phyloP scores from a whole-genome alignment of 1,284 basidiomycete genomes.

The Hemileia vastatrix region DNA sequence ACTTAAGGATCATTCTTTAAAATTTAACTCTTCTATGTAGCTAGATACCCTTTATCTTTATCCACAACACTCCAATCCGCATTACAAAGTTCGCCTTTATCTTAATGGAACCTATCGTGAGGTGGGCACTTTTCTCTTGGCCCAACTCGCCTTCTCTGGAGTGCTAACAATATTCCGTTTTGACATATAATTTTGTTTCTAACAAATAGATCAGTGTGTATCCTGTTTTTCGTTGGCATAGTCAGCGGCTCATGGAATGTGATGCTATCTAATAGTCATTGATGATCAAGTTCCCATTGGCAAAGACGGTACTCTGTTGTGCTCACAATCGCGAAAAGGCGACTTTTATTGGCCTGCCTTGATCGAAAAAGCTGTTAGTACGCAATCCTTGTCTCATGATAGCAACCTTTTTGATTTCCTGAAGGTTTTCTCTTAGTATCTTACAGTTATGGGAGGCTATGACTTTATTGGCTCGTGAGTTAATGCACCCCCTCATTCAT shows the following conservation, averaged over 20 bases:
- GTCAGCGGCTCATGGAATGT: not conserved
- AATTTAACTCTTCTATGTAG: not conserved
- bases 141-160: no score
- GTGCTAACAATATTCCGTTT: no score
- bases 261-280: conserved; percentile 1
- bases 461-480: conserved; percentile 22
- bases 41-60: conserved; percentile 13
- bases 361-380: conserved; percentile 18
- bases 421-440: conserved; percentile 4
- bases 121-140: no score
- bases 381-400: not conserved
- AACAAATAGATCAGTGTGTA: no score
- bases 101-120: conserved; percentile 15
- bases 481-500: not conserved
- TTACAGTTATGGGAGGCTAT: conserved; percentile 21
- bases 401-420: not conserved
- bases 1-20: not conserved
- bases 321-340: conserved; percentile 11
- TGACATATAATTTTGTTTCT: no score
- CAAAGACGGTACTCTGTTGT: not conserved
- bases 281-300: conserved; percentile 15
- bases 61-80: conserved; percentile 8
- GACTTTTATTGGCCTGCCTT: conserved; percentile 14
- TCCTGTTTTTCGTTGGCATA: not conserved
- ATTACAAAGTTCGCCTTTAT: conserved; percentile 12